phyloP scores from a whole-genome alignment of 2,329 filamentous ascomycete species.

The Amylocarpus encephaloides region DNA sequence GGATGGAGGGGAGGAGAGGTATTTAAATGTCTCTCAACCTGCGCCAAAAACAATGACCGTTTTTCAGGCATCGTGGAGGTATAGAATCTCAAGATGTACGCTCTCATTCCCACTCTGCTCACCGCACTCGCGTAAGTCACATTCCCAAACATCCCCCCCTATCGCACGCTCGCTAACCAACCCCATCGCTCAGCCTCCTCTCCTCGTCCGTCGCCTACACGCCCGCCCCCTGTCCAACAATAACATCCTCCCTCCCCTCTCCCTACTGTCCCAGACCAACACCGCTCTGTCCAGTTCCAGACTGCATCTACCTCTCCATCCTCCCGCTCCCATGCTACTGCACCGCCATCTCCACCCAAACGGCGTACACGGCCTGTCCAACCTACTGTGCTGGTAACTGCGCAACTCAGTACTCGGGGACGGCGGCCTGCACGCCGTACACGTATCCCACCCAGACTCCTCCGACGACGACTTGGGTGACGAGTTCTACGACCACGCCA shows the following conservation, averaged over 20 bases:
- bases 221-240: slow-evolving; percentile 18
- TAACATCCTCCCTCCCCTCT: slow-evolving; percentile 17
- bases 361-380: slow-evolving; percentile 20
- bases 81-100: no score
- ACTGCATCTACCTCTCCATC: slow-evolving; percentile 17
- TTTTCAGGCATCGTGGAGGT: no score
- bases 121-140: no score
- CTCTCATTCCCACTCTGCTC: no score
- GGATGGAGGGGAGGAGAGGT: no score
- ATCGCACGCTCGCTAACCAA: no score
- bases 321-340: slow-evolving; percentile 25
- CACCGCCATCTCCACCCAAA: slow-evolving; percentile 18
- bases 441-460: no score
- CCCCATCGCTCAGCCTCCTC: no score
- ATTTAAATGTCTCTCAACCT: no score
- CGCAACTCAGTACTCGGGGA: slow-evolving; percentile 1
- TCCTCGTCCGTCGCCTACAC: no score
- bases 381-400: slow-evolving; percentile 13
- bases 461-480: not conserved
- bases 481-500: not conserved
- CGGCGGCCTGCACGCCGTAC: not conserved
- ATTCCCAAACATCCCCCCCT: no score
- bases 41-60: no score
- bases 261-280: slow-evolving; percentile 14
- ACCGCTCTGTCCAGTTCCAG: slow-evolving; percentile 8